Evolutionary conservation across 441 rosid species (phyloP).

Genomic region (Brassica hybrid): DNA sequence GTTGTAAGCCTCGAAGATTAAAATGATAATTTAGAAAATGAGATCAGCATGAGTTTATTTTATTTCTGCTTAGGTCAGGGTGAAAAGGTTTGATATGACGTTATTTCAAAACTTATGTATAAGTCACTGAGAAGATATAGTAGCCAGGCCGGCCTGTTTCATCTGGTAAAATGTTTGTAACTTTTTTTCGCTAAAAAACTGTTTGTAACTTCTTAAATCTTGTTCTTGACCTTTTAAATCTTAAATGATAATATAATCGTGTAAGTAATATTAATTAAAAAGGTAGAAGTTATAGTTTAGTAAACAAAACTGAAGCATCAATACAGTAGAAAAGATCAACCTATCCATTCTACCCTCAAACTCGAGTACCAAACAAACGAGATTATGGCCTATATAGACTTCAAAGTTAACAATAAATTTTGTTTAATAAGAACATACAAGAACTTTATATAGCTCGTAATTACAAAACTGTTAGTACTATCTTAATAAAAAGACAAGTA

Average conservation of each 20-base stretch:
- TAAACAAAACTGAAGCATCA: background rate
- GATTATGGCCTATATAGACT: background rate
- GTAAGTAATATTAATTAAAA: conserved; percentile 1
- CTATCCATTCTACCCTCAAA: background rate
- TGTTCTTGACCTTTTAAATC: background rate
- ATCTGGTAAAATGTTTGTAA: background rate
- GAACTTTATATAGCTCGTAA: background rate
- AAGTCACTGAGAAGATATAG: too few species aligned
- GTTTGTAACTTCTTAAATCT: background rate
- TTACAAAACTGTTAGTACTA: background rate
- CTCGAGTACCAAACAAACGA: background rate
- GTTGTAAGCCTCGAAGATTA: conserved; percentile 22
- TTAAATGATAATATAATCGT: background rate
- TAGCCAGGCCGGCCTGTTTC: too few species aligned
- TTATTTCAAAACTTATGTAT: background rate
- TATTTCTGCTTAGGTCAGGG: background rate
- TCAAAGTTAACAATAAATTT: background rate
- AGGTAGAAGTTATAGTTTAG: background rate
- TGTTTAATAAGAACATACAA: background rate
- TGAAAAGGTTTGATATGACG: background rate
- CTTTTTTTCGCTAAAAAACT: too few species aligned
- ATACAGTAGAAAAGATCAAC: background rate
- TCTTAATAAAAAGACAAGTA: background rate
- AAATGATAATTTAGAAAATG: background rate
- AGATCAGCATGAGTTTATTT: background rate